Base-by-base conservation (phyloP, 202 grass and related monocot species). In the Saccharum hybrid region DNA sequence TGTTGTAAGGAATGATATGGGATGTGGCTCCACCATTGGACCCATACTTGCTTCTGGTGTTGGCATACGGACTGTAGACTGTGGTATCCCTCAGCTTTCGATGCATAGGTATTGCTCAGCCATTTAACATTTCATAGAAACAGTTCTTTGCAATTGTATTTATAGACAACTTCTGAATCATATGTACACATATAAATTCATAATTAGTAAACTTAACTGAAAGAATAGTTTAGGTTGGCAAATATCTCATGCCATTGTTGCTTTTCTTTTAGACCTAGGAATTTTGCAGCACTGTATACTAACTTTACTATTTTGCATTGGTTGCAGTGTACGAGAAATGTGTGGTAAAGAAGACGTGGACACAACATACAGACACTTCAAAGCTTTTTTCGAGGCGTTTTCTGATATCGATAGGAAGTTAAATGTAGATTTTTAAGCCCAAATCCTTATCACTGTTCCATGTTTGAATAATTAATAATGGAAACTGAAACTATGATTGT, bases 1-100 rank as follows among this genome's bases (percentile, higher is more conserved):
- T 87, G 92, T 91, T 39, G 95, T 94, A 28, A 91, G 92, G 70
- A 98, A 98, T 88, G 95, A 98, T 77, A 90, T 98, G 95, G 95
- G 92, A 39, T 98, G 95, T 86, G 95, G 95, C 54, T 98, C 95
- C 21, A 94, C 95, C 3, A 94, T 98, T 71, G 95, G 95, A 28
- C 95, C 95, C 73, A 98, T 98, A 83, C 90, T 98, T 85, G 92
- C 95, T 81, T 98, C 95, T 15, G 92, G 92, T 77, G 88, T 94
- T 80, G 92, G 95, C 75, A 93, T 94, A 70, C 79, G 90, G 46
- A 94, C 92, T 63, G 90, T 98, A 77, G 95, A 98, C 71, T 98
- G 92, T 90, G 95, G 95, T 51, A 98, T 98, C 66, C 95, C 95
- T 83, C 95, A 98, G 74, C 90, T 98, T 21, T 94, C 95, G 12